A percentile compares a stretch with the other conserved stretches of the same genome.
These are phyloP conservation scores for Russula sp. DNA, from an alignment of 768 basidiomycete genomes.

Conservation along the genomic window DNA sequence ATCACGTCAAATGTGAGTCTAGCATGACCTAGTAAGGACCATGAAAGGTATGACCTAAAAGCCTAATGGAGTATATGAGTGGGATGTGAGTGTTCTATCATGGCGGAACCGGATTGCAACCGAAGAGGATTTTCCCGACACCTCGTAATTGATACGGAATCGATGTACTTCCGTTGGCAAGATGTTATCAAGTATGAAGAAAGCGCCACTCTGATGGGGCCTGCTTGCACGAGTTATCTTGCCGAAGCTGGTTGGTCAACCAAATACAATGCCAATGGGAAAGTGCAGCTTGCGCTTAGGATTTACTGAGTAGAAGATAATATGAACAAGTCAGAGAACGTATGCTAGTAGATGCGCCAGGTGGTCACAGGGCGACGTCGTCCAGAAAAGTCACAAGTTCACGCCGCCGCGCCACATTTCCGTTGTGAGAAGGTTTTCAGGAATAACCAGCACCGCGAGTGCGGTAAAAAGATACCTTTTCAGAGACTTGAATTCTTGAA, in stretches of 20 bases:
- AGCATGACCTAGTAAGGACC: neutral
- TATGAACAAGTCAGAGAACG: neutral
- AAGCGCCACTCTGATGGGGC: neutral
- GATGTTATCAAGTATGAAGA: neutral
- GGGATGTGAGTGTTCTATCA: neutral
- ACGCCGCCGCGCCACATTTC: neutral
- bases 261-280: neutral
- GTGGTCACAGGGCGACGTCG: neutral
- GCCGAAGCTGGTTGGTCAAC: neutral
- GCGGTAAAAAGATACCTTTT: neutral
- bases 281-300: neutral
- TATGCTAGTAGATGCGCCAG: neutral
- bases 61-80: neutral
- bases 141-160: neutral
- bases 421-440: neutral
- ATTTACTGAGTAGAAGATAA: neutral
- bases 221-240: neutral
- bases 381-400: neutral
- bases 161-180: neutral
- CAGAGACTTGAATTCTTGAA: neutral
- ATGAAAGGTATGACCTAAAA: neutral
- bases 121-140: neutral
- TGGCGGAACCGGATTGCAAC: neutral
- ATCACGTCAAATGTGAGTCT: neutral
- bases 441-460: neutral